Evolutionary conservation across 768 basidiomycete species (phyloP).

Genomic region (Tricholoma saponaceum): DNA sequence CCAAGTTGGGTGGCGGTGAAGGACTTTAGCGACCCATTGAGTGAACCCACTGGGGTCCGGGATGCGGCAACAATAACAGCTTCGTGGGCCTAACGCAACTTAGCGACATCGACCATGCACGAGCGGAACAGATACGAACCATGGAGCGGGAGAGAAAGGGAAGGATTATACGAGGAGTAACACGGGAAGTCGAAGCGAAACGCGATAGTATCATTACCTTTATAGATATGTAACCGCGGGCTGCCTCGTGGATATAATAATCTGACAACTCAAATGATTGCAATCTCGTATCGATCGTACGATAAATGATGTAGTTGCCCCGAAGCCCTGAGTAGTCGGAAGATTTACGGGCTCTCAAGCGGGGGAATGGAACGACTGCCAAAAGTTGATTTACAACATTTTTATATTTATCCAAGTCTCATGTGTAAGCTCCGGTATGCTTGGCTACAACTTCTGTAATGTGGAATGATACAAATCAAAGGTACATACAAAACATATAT

Average conservation of each 20-base stretch:
- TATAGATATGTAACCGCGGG: constrained; percentile 19
- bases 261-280: constrained; percentile 16
- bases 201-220: constrained; percentile 44
- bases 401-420: not conserved
- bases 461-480: not conserved
- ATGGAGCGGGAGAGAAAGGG: constrained; percentile 45
- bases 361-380: not conserved
- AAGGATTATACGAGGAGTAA: constrained; percentile 32
- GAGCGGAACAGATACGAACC: constrained; percentile 31
- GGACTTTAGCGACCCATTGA: constrained; percentile 86
- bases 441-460: no score
- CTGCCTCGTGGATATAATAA: constrained; percentile 14
- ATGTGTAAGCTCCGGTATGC: not conserved
- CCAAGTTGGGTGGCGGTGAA: constrained; percentile 93
- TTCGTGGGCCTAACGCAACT: constrained; percentile 53
- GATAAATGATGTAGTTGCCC: constrained; percentile 22
- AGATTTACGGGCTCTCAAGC: not conserved
- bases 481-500: not conserved
- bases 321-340: constrained; percentile 4
- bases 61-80: constrained; percentile 92
- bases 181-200: constrained; percentile 31
- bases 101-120: constrained; percentile 2
- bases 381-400: not conserved
- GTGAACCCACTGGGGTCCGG: constrained; percentile 90
- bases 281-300: constrained; percentile 32